Conservation (phyloP, 2,329 filamentous ascomycete species). For the Neofusicoccum ribis region DNA sequence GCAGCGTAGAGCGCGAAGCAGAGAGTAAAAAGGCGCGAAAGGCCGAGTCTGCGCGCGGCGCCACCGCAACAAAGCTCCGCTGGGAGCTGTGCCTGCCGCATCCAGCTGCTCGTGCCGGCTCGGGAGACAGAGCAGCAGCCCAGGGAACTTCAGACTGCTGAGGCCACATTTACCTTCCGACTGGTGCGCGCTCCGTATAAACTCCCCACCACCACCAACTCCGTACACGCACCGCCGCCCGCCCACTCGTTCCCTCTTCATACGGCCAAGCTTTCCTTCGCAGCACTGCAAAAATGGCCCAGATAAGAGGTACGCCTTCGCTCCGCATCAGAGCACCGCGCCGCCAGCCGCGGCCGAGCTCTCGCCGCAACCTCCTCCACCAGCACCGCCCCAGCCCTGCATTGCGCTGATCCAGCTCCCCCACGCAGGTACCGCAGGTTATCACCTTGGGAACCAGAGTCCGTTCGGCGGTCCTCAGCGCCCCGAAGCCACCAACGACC, state of each 20-base stretch:
- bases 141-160: background rate
- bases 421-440: slow-evolving; percentile 63
- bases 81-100: no score
- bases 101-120: background rate
- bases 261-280: slow-evolving; percentile 20
- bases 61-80: slow-evolving; percentile 2
- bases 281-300: slow-evolving; percentile 16
- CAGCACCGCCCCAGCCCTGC: no score
- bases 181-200: background rate
- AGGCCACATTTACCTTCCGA: background rate
- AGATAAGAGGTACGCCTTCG: slow-evolving; percentile 7
- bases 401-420: background rate
- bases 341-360: slow-evolving; percentile 12
- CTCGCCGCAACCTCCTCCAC: background rate
- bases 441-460: slow-evolving; percentile 76
- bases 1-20: background rate
- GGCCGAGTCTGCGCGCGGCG: background rate
- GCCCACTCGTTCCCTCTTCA: background rate
- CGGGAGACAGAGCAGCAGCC: background rate
- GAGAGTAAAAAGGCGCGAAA: background rate
- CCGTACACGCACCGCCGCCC: slow-evolving; percentile 10
- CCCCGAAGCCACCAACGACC: slow-evolving; percentile 64
- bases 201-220: background rate
- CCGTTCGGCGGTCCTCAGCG: slow-evolving; percentile 65
- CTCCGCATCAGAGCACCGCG: background rate